Evolutionary conservation across 805 yeast genomes (phyloP), one percentile per base, ranked within the genome.

Genomic region (Lipomyces lipofer): DNA sequence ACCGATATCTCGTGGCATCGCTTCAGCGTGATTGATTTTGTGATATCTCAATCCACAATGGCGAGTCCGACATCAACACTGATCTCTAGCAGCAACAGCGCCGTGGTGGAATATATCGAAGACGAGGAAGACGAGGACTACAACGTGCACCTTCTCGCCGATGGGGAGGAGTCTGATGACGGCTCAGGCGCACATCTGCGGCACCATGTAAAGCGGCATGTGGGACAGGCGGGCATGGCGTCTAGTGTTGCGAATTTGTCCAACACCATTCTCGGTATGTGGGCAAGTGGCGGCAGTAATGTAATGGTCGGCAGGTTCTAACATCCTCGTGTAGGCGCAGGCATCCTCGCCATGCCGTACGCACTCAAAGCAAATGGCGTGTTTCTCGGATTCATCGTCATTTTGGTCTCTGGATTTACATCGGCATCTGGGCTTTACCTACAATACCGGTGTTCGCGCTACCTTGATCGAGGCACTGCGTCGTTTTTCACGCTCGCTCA

Each of bases 281-380:
- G 19, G n/a, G 27, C 33, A 13, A 29, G 12, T 29, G 13, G 13
- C 33, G 33, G 8, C 33, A 29, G 13, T 9, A 9, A n/a, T n/a
- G 12, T 30, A 12, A 30, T 30, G 35, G n/a, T 30, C 35, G 12
- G n/a, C 35, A 7, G 13, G 12, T 4, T 13, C 17, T 24, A 7
- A 17, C 24, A 10, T 10, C 13, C 13, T 42, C 7, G 17, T 21
- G 75, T 85, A 21, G 92, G 92, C 3, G 89, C 94, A 0, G 94
- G 94, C 0, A 73, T 86, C 62, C 77, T 86, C 45, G 88, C 90
- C 17, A 78, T 86, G 76, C 91, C 94, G 2, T 81, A 77, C 59
- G 86, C 91, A 1, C 78, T 82, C 65, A 73, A 76, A 42, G 74
- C 85, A 17, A 85, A 86, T 65, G 88, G 90, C 9, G 66, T 84